Evolutionary conservation across 495 filamentous ascomycete genomes (phyloP).

Genomic region (Penicillium maclennaniae): DNA sequence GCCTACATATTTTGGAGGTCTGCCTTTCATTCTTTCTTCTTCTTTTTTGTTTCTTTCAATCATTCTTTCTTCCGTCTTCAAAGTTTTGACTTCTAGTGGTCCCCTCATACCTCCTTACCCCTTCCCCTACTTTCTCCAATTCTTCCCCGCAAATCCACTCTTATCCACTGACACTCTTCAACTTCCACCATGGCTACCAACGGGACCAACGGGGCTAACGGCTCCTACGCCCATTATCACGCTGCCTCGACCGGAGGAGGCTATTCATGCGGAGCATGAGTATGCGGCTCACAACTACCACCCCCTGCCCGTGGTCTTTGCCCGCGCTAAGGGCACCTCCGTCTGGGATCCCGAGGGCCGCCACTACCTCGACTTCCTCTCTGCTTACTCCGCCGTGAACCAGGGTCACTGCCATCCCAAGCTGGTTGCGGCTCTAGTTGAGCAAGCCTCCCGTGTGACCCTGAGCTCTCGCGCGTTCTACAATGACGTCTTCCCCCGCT

Average conservation of each 20-base stretch:
- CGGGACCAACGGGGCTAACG: conserved; percentile 37
- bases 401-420: conserved; percentile 98
- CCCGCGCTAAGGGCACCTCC: conserved; percentile 72
- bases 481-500: conserved; percentile 97
- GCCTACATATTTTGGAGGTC: conserved; percentile 14
- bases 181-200: conserved; percentile 39
- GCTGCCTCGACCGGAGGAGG: conserved; percentile 69
- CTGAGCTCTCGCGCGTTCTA: conserved; percentile 95
- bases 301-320: conserved; percentile 89
- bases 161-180: background rate
- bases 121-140: background rate
- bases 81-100: conserved; percentile 1
- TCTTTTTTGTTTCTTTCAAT: conserved; percentile 11
- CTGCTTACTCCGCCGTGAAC: conserved; percentile 96
- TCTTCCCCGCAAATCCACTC: conserved; percentile 16
- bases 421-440: conserved; percentile 80
- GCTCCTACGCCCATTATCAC: conserved; percentile 60
- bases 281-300: conserved; percentile 99
- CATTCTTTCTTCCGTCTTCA: conserved; percentile 8
- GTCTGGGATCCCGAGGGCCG: conserved; percentile 98
- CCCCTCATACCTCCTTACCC: background rate
- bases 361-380: conserved; percentile 96
- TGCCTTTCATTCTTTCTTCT: conserved; percentile 11
- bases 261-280: conserved; percentile 74
- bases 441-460: conserved; percentile 87